Base-by-base conservation (phyloP, 345 rosid genomes). In the Luvunga scandens region DNA sequence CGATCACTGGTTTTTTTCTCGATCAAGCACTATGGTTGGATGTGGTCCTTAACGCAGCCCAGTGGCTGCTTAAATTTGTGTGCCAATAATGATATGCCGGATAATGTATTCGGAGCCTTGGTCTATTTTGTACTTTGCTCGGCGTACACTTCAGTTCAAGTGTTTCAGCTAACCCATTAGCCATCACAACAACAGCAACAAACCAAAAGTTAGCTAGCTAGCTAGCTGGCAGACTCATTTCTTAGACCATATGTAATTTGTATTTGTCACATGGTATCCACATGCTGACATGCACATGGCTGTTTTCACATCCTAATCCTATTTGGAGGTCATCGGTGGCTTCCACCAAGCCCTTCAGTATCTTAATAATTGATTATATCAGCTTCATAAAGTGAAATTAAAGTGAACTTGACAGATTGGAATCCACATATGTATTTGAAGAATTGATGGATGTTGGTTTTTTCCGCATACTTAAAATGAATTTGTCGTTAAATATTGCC, bases 321-420 rank as follows among this genome's bases (percentile, higher is more conserved):
- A 66, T 31, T 34, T 42, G 45, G 34, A 48, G 38, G 19, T 64
- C 67, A 34, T 31, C 16, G 61, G 55, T 64, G 57, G 77, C 16
- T 25, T 56, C 25, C 72, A 55, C n/a, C 55, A n/a, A 28, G 24
- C 0, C 63, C 33, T 53, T 50, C 33, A 56, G 21, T 67, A 27
- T 39, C 33, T 8, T 6, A 62, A 30, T 22, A 12, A 72, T 55
- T 72, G 19, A 7, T 45, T 13, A 12, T 12, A 24, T 69, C 21
- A 69, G 50, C 34, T 30, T 71, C 57, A 50, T 55, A 19, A 56
- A 18, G n/a, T 30, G 14, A 12, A 24, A 61, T 16, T 14, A 74
- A 65, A 50, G 70, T 6, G 14, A 56, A 61, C 24, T 57, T 66
- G 83, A 73, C 83, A 79, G 83, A 69, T 39, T 25, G 73, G 69